These are phyloP conservation scores for Cystobasidiopsis lactophilus DNA, from an alignment of 768 basidiomycete species.

Conservation along the genomic window DNA sequence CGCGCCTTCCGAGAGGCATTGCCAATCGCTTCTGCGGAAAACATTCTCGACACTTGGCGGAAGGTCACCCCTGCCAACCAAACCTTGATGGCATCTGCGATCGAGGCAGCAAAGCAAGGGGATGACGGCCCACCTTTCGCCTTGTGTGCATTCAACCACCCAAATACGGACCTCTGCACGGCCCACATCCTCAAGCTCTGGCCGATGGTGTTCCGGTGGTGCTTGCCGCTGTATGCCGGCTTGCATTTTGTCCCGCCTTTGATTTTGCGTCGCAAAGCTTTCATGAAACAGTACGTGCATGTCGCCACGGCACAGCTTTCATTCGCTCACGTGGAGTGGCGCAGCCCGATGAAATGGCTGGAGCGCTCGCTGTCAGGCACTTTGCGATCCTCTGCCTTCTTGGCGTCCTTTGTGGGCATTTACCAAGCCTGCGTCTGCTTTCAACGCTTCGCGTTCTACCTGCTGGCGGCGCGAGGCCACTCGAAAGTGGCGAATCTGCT, in stretches of 20 bases:
- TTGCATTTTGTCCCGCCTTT: constrained; percentile 72
- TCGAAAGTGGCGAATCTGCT: constrained; percentile 29
- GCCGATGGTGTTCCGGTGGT: constrained; percentile 40
- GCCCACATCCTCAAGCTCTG: not conserved
- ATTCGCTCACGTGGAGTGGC: not conserved
- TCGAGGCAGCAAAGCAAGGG: not conserved
- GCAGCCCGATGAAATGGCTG: constrained; percentile 39
- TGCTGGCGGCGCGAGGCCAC: not conserved
- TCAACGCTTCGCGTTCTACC: constrained; percentile 11
- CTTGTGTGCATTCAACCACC: not conserved
- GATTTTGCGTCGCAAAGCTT: constrained; percentile 50
- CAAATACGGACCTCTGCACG: not conserved
- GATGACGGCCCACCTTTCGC: not conserved
- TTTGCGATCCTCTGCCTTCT: constrained; percentile 60
- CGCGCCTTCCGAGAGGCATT: not conserved
- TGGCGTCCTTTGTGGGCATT: constrained; percentile 57
- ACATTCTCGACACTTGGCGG: not conserved
- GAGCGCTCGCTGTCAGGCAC: constrained; percentile 47
- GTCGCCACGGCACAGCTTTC: not conserved
- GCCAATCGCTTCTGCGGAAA: not conserved
- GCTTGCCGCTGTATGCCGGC: constrained; percentile 45
- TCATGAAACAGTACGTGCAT: constrained; percentile 31
- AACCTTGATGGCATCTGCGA: not conserved
- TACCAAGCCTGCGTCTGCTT: constrained; percentile 34
- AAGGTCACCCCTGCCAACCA: not conserved